Evolutionary conservation across 139 green algal genomes (phyloP).

Genomic region (Tetraselmis chui): DNA sequence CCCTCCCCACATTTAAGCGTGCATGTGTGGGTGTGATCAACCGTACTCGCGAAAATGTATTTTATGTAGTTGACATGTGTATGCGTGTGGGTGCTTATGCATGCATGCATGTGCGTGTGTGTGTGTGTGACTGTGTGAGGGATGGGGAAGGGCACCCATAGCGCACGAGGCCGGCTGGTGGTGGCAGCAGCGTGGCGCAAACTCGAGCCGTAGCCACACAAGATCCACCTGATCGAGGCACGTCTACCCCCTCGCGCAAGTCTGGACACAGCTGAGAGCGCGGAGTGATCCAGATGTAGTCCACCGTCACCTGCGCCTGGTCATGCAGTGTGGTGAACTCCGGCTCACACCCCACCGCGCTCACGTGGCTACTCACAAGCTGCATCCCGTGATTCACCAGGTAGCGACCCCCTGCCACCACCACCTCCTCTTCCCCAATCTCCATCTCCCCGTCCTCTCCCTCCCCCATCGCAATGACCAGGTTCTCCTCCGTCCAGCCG

Average conservation of each 20-base stretch:
- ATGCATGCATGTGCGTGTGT: no score
- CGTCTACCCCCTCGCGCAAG: neutral
- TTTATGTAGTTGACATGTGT: no score
- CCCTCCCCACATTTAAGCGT: no score
- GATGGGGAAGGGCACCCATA: no score
- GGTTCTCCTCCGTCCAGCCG: neutral
- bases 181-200: neutral
- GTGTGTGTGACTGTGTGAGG: no score
- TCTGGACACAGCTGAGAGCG: neutral
- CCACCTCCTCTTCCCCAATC: neutral
- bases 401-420: neutral
- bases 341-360: conserved; percentile 40
- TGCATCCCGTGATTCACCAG: neutral
- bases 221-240: neutral
- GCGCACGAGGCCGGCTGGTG: neutral
- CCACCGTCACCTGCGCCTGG: conserved; percentile 34
- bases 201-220: neutral
- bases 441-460: neutral
- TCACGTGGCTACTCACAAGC: conserved; percentile 43
- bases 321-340: neutral
- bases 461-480: neutral
- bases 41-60: no score
- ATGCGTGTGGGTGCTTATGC: no score
- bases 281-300: conserved; percentile 63
- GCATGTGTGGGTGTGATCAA: no score